Base-by-base conservation (phyloP, 495 filamentous ascomycete species). In the Lasiosphaeria miniovina region DNA sequence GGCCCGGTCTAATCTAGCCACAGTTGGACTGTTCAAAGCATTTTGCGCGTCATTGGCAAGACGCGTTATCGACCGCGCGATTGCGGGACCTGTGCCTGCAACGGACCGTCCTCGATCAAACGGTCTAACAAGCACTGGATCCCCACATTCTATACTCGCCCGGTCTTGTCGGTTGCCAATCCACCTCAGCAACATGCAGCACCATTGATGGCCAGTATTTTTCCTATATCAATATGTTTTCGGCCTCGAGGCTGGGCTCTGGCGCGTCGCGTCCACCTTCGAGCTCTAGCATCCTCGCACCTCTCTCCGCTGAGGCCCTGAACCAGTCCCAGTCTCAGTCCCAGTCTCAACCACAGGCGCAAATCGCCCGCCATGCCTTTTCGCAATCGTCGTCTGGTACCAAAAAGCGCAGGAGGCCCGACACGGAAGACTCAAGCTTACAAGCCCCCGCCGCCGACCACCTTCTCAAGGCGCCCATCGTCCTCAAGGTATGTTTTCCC, bases 401-500 rank as follows among this genome's bases (percentile, higher is more conserved):
- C 24, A 71, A 51, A 31, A 76, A 73, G 66, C 63, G 64, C 32
- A 75, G 69, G 49, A 54, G 68, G 46, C 43, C 11, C 12, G 43
- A 46, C 5, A 9, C 7, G 24, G 24, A 24, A 24, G 24, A 24
- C 24, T 24, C 24, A 2, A 46, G 11, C 43, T 56, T n/a, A 3
- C 33, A 56, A 51, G 48, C 61, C n/a, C 41, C 57, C 33, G 69
- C 75, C 12, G 71, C 78, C 65, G 76, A 81, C 58, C 74, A 79
- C 32, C 71, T 84, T 2, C 69, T 84, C 14, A 77, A 75, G 41
- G 71, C 77, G 24, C 63, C 72, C 12, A 74, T 83, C 56, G 68
- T 75, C 8, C 69, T 83, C 58, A 82, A 76, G 73, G 82, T 80
- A 60, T 6, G 65, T 57, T 49, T 15, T 12, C 60, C 49, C 24